These are phyloP conservation scores for Acacia acuminata DNA, from an alignment of 306 rosid species.

Conservation along the genomic window DNA sequence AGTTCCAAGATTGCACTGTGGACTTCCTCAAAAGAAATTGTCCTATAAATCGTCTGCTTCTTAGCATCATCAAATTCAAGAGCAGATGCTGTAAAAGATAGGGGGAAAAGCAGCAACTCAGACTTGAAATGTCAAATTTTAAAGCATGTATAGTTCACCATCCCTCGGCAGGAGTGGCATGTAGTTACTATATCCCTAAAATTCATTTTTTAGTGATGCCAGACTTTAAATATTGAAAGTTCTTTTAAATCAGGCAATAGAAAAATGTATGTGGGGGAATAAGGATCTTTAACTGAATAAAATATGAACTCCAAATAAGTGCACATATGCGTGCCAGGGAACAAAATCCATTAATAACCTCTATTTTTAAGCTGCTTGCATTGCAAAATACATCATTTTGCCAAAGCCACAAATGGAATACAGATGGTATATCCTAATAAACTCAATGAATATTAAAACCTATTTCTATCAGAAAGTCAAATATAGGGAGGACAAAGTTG, in stretches of 20 bases:
- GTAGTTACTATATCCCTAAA: neutral
- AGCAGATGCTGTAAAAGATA: conserved; percentile 53
- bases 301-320: neutral
- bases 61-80: conserved; percentile 72
- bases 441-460: neutral
- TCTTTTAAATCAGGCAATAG: conserved; percentile 11
- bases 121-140: conserved; percentile 21
- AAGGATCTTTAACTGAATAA: neutral
- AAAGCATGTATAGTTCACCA: conserved; percentile 15
- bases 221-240: conserved; percentile 5
- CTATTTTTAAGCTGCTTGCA: neutral
- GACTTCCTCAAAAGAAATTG: conserved; percentile 68
- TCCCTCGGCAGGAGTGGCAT: neutral
- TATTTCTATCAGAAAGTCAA: neutral
- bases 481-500: neutral
- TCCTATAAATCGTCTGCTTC: conserved; percentile 56
- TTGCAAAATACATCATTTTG: conserved; percentile 2
- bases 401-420: neutral
- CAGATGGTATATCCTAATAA: neutral
- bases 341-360: conserved; percentile 6
- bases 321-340: neutral
- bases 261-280: neutral
- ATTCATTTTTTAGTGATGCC: neutral
- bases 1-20: conserved; percentile 60
- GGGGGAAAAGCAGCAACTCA: conserved; percentile 6